phyloP scores from a whole-genome alignment of 192 early-diverging fungal species.

The Entomortierella beljakovae region DNA sequence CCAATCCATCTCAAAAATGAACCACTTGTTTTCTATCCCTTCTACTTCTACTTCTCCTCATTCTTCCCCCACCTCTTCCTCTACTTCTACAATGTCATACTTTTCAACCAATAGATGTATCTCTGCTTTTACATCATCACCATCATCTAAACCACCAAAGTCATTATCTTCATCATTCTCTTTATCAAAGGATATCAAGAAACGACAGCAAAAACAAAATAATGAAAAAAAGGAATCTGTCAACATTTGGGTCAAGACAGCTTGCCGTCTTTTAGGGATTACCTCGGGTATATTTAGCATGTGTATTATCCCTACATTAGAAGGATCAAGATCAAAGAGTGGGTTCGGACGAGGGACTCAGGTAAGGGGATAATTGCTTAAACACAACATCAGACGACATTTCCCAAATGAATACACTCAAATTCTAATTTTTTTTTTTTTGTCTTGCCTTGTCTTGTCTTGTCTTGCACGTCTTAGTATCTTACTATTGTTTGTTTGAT shows the following conservation, averaged over 20 bases:
- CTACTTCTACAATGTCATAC: not conserved
- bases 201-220: not conserved
- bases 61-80: not conserved
- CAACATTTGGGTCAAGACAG: not conserved
- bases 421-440: not conserved
- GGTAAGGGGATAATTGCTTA: not conserved
- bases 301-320: not conserved
- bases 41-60: slow-evolving; percentile 3
- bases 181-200: not conserved
- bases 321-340: not conserved
- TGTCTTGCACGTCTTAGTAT: no score
- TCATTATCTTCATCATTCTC: no score
- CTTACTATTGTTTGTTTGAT: no score
- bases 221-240: not conserved
- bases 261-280: slow-evolving; percentile 8
- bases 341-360: slow-evolving; percentile 36
- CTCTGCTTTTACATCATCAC: no score
- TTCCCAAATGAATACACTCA: no score
- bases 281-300: slow-evolving; percentile 5
- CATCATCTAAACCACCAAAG: not conserved
- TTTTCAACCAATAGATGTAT: no score
- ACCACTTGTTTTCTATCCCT: no score
- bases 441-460: no score
- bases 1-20: no score
- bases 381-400: no score